These are phyloP conservation scores for Pestalotiopsis sp. DNA, from an alignment of 2,329 filamentous ascomycete genomes.

Conservation along the genomic window DNA sequence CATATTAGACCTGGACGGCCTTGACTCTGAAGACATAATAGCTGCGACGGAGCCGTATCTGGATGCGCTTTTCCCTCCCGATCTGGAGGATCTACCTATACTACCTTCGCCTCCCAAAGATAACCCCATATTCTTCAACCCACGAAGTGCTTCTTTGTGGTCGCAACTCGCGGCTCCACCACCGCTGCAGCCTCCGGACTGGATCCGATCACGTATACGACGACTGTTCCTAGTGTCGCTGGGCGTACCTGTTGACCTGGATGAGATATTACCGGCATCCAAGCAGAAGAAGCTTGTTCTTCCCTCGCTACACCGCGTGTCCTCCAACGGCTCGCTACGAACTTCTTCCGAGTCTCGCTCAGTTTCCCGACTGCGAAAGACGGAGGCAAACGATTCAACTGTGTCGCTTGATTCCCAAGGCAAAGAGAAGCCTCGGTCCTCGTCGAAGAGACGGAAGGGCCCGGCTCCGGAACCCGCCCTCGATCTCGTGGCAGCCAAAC, in stretches of 20 bases:
- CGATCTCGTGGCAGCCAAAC: slow-evolving; percentile 76
- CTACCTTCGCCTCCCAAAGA: slow-evolving; percentile 55
- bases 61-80: slow-evolving; percentile 64
- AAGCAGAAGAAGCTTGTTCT: slow-evolving; percentile 98
- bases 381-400: slow-evolving; percentile 55
- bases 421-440: slow-evolving; percentile 42
- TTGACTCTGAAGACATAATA: slow-evolving; percentile 63
- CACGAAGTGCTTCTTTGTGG: slow-evolving; percentile 89
- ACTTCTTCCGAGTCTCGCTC: slow-evolving; percentile 58
- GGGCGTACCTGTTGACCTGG: slow-evolving; percentile 92
- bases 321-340: slow-evolving; percentile 53
- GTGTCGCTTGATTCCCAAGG: slow-evolving; percentile 63
- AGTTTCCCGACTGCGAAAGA: slow-evolving; percentile 47
- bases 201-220: slow-evolving; percentile 94
- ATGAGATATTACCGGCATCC: slow-evolving; percentile 94
- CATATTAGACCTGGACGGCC: slow-evolving; percentile 68
- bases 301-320: slow-evolving; percentile 64
- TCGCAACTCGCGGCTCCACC: slow-evolving; percentile 94
- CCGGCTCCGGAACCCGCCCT: slow-evolving; percentile 73
- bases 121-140: slow-evolving; percentile 76
- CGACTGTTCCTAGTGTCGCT: slow-evolving; percentile 94
- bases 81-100: slow-evolving; percentile 53
- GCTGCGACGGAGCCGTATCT: slow-evolving; percentile 68
- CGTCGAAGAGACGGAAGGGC: slow-evolving; percentile 51
- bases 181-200: slow-evolving; percentile 92